Evolutionary conservation across 2,329 filamentous ascomycete species (phyloP).

Genomic region (Neonectria hederae): DNA sequence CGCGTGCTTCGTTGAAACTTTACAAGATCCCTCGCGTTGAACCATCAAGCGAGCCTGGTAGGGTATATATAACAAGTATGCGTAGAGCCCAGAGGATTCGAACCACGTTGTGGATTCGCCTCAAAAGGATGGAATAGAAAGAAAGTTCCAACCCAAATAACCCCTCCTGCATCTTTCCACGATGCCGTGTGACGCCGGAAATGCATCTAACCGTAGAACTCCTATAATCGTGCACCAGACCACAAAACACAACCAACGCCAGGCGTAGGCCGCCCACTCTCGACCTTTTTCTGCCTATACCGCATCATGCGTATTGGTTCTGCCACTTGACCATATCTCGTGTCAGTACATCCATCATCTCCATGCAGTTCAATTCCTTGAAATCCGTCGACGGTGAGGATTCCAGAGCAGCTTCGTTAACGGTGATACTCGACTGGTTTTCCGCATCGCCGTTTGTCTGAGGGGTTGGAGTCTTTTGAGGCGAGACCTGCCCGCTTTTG

Average conservation of each 20-base stretch:
- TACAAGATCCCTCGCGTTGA: slow-evolving; percentile 11
- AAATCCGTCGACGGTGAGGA: slow-evolving; percentile 63
- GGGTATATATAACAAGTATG: slow-evolving; percentile 21
- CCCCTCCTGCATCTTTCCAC: slow-evolving; percentile 28
- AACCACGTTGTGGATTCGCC: slow-evolving; percentile 2
- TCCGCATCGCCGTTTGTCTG: slow-evolving; percentile 49
- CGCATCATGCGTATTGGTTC: slow-evolving; percentile 67
- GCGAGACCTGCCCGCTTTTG: slow-evolving; percentile 52
- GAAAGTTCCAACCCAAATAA: slow-evolving; percentile 19
- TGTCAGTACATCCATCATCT: slow-evolving; percentile 91
- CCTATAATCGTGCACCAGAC: slow-evolving; percentile 23
- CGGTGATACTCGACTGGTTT: slow-evolving; percentile 35
- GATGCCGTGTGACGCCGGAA: slow-evolving; percentile 37
- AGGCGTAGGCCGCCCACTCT: slow-evolving; percentile 12
- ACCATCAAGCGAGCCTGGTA: slow-evolving; percentile 18
- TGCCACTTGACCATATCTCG: slow-evolving; percentile 87
- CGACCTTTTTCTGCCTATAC: neutral
- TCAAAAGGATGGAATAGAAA: slow-evolving; percentile 16
- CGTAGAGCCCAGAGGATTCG: slow-evolving; percentile 12
- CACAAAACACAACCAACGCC: slow-evolving; percentile 15
- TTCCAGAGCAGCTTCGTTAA: slow-evolving; percentile 39
- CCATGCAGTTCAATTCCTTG: slow-evolving; percentile 78
- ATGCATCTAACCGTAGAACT: slow-evolving; percentile 38
- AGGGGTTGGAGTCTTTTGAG: slow-evolving; percentile 49
- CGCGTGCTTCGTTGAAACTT: slow-evolving; percentile 21